Conservation (phyloP, 352 stramenopile genomes). For the Peronospora farinosa region DNA sequence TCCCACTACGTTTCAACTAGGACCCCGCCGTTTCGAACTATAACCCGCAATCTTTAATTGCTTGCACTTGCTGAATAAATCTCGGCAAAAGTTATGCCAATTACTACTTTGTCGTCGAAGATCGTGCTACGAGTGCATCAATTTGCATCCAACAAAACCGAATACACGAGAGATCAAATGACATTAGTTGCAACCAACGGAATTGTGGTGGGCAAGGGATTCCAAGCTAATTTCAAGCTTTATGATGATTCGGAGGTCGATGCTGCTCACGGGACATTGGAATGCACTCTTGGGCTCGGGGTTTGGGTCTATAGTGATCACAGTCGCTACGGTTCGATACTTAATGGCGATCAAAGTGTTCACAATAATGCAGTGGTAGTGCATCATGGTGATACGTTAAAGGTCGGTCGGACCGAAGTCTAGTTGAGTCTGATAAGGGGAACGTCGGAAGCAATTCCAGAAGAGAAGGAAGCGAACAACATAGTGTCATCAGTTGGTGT, state of each 20-base stretch:
- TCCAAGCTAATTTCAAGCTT: constrained; percentile 12
- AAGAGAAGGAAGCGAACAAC: constrained; percentile 15
- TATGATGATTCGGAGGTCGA: constrained; percentile 18
- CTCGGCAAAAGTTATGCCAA: constrained; percentile 1
- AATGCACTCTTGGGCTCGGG: constrained; percentile 38
- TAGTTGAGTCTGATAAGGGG: constrained; percentile 26
- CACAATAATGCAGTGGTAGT: constrained; percentile 52
- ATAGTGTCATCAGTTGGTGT: constrained; percentile 1
- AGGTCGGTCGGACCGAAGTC: constrained; percentile 53
- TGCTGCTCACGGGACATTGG: constrained; percentile 42
- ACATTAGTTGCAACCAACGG: constrained; percentile 5
- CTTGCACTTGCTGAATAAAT: too few species aligned
- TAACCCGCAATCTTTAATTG: too few species aligned
- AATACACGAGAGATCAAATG: constrained; percentile 14
- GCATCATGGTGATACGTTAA: constrained; percentile 45
- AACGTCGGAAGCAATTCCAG: constrained; percentile 1
- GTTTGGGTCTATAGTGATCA: constrained; percentile 81
- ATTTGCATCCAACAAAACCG: constrained; percentile 11
- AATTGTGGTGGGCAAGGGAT: constrained; percentile 16
- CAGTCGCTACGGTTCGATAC: constrained; percentile 38
- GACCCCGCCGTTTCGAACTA: too few species aligned
- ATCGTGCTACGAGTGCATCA: constrained; percentile 16
- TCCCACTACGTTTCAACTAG: too few species aligned
- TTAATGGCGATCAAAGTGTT: constrained; percentile 38
- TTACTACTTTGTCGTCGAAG: constrained; percentile 4